Evolutionary conservation across 345 rosid genomes (phyloP), one percentile per base, ranked within the genome.

Genomic region (Eucalyptus cloeziana): DNA sequence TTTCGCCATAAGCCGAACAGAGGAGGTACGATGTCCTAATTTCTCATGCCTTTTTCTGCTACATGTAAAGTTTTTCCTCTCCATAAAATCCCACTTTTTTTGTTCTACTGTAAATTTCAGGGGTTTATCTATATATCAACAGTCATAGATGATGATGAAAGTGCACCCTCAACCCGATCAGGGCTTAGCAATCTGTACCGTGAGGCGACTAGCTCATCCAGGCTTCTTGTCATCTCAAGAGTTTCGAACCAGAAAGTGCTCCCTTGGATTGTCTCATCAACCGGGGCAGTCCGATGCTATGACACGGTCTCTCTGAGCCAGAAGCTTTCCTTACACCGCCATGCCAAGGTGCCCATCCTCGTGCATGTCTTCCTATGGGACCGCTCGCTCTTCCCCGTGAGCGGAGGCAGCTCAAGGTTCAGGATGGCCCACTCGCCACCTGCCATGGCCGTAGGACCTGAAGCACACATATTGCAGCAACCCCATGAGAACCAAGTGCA

Each of bases 1-100:
- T 1, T 98, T 98, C 71, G 97, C 99, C 91, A 97, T 98, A 90
- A 97, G 99, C 92, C 98, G 99, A 89, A 97, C 99, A 24, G 98
- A 96, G 93, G 99, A 98, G 98, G 99, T 97, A 86, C 27, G 31
- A 31, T 51, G 13, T n/a, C 49, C 33, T 60, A 44, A 27, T 62
- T 40, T 40, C 49, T 45, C 33, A 14, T 47, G 17, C 79, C 33
- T 43, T 9, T 21, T 40, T 44, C 33, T 87, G 80, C 19, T 7
- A 50, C 8, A 52, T 12, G 25, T 15, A 47, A 86, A 6, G 27
- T 40, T 47, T 10, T 49, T 49, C 51, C 5, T 49, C 51, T 49
- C 31, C 45, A 49, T 10, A 30, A 86, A 86, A 45, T 49, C 24
- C 43, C 52, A 86, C 50, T 10, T 43, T 40, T 17, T 71, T 33